These are phyloP conservation scores for Globisporangium apiculatum DNA, from an alignment of 352 stramenopile genomes.

Conservation along the genomic window DNA sequence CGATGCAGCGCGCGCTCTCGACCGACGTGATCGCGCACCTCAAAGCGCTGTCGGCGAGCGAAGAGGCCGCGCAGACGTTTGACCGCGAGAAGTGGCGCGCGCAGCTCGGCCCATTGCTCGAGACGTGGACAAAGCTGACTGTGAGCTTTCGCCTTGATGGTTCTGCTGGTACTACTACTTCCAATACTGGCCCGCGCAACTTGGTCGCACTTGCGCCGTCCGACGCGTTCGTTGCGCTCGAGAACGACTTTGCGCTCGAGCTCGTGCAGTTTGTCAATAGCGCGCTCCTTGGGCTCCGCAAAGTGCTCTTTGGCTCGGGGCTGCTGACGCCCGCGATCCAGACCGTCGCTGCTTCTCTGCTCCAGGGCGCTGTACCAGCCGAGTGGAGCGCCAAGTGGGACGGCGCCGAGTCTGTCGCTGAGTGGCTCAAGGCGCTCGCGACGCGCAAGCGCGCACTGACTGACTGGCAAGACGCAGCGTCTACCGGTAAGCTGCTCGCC, in stretches of 20 bases:
- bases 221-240: conserved; percentile 87
- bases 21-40: conserved; percentile 82
- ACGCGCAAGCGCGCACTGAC: conserved; percentile 73
- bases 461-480: conserved; percentile 74
- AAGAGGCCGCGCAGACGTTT: conserved; percentile 64
- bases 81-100: conserved; percentile 88
- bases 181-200: conserved; percentile 16
- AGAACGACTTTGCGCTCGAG: conserved; percentile 80
- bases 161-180: too few species aligned
- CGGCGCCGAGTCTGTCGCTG: conserved; percentile 52
- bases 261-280: conserved; percentile 66
- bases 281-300: conserved; percentile 71
- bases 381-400: conserved; percentile 86
- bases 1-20: conserved; percentile 87
- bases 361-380: conserved; percentile 59
- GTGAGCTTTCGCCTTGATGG: conserved; percentile 45
- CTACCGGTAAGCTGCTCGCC: conserved; percentile 56
- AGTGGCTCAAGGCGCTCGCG: conserved; percentile 81
- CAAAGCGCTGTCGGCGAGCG: conserved; percentile 69
- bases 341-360: conserved; percentile 59
- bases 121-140: conserved; percentile 86
- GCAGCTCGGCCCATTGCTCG: conserved; percentile 86
- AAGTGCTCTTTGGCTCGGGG: conserved; percentile 88
- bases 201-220: conserved; percentile 58
- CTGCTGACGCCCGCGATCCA: conserved; percentile 89